These are phyloP conservation scores for Penicillium pulvis DNA, from an alignment of 495 filamentous ascomycete genomes.

Conservation along the genomic window DNA sequence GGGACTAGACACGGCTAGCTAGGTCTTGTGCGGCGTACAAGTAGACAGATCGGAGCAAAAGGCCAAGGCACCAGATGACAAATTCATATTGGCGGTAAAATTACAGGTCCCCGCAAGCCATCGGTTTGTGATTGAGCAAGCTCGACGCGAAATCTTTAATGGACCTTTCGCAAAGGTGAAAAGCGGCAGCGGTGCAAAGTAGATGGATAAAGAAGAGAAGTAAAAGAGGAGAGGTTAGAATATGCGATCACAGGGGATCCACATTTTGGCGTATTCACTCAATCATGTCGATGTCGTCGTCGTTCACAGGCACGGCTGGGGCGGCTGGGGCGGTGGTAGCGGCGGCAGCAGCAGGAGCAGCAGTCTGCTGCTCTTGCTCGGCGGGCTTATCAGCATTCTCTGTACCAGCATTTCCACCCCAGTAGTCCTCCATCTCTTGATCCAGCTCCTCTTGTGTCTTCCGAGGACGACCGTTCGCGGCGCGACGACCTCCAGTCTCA, in stretches of 20 bases:
- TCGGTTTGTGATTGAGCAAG: slow-evolving; percentile 1
- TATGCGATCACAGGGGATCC: neutral
- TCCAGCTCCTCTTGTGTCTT: slow-evolving; percentile 95
- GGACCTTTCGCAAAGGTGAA: neutral
- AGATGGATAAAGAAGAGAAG: neutral
- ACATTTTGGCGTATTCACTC: slow-evolving; percentile 30
- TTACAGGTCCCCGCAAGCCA: slow-evolving; percentile 16
- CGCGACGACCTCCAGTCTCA: slow-evolving; percentile 41
- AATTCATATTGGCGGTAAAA: slow-evolving; percentile 24
- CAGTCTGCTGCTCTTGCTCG: slow-evolving; percentile 9
- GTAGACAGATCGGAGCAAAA: slow-evolving; percentile 2
- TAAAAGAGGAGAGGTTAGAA: slow-evolving; percentile 1
- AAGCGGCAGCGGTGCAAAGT: neutral
- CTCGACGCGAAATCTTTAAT: neutral
- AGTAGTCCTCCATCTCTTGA: slow-evolving; percentile 96
- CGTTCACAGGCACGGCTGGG: slow-evolving; percentile 34
- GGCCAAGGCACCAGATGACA: slow-evolving; percentile 15
- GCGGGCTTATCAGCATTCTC: slow-evolving; percentile 29
- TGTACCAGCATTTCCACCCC: slow-evolving; percentile 50
- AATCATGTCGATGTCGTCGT: slow-evolving; percentile 62
- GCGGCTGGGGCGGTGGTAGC: slow-evolving; percentile 7
- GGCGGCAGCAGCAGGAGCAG: slow-evolving; percentile 36
- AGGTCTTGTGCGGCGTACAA: slow-evolving; percentile 1
- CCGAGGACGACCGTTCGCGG: slow-evolving; percentile 62
- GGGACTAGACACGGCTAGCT: neutral